Evolutionary conservation across 805 yeast species (phyloP), one percentile per base, ranked within the genome.

Genomic region (Candida chilensis): DNA sequence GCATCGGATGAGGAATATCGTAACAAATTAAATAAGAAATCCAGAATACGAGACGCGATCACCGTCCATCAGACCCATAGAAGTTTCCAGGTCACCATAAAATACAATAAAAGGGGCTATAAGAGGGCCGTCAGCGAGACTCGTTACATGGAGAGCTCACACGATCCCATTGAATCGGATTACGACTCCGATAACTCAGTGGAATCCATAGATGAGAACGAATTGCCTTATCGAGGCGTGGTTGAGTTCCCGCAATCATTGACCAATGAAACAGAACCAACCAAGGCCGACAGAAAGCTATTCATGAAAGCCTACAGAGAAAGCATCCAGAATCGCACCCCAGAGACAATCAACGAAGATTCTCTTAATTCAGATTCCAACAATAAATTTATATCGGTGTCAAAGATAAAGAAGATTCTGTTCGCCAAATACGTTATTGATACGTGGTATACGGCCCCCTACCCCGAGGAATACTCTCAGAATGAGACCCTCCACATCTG

Each of bases 361-460:
- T 38, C 37, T 17, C 29, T 33, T 22, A 24, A 28, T 20, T 20
- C 31, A 27, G 38, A 35, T 19, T 28, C 50, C 37, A 28, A 42
- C 40, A 15, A 45, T 42, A 33, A 49, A 45, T n/a, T n/a, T n/a
- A n/a, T n/a, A n/a, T 26, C 36, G 24, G 45, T 54, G 30, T 58
- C 69, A 16, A 63, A 67, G 34, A 68, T n/a, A n/a, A n/a, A n/a
- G n/a, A n/a, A n/a, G n/a, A 77, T 88, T 16, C 86, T 78, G 42
- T 75, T 88, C 39, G 72, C 86, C 20, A 68, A 69, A 27, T 72
- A 57, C 50, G 87, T 81, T 47, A 83, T 92, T 17, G 82, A 80
- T 36, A 84, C 96, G 0, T 86, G 96, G 95, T 88, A 83, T 52
- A 73, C 83, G 3, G 78, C 96, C 1, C 97, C 97, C 2, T 92